Base-by-base conservation (phyloP, 768 basidiomycete genomes). In the Tulasnella sp. region DNA sequence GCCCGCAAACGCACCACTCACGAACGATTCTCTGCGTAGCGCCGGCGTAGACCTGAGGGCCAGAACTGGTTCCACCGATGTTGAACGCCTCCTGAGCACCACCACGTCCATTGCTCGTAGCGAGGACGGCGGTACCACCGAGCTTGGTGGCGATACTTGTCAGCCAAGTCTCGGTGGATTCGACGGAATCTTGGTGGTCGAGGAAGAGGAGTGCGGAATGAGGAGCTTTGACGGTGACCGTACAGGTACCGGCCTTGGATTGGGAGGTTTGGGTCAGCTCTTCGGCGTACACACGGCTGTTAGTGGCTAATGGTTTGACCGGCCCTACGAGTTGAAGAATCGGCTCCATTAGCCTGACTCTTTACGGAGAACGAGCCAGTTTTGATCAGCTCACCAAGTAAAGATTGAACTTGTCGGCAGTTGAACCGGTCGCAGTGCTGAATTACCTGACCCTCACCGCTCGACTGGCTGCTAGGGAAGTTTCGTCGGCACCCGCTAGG, bases 101-200 rank as follows among this genome's bases (percentile, higher is more conserved):
- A 72, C 85, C 85, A 77, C 89, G 86, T 0, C 89, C 94, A 83
- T 95, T 95, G 69, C 90, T 90, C 14, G 90, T 92, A 72, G 89
- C 89, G n/a, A 95, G 85, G 1, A 88, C 91, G 1, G 87, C 89
- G 0, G 91, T 91, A 81, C 86, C 86, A 18, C 20, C 40, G 34
- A 72, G 14, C 60, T 90, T 90, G 37, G 84, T 84, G 14, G 44
- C 44, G 3, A 44, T 44, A 16, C 44, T 44, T 8, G 44, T 44
- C 44, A 1, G 44, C 44, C 44, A 44, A 9, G 44, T 44, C 44
- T 9, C 3, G 11, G 44, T 9, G 44, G 3, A 44, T 8, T 44
- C 44, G 44, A 44, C 11, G 44, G 44, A 44, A 9, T 44, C 44
- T 16, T 44, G 44, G 8, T 9, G 3, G n/a, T 74, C 46, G 41